Evolutionary conservation across 805 yeast species (phyloP), one percentile per base, ranked within the genome.

Genomic region (Candida verbasci): DNA sequence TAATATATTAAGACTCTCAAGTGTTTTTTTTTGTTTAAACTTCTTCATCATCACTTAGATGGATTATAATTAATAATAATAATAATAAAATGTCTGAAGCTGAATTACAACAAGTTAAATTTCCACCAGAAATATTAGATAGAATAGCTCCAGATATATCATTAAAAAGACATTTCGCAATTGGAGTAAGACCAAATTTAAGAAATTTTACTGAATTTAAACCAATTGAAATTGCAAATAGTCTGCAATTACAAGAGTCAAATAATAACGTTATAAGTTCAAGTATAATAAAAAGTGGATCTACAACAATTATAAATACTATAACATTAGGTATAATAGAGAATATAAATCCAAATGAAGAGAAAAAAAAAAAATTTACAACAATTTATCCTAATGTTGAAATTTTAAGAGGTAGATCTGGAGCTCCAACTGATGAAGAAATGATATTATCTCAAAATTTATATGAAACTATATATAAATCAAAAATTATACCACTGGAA

Each of bases 401-500:
- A 44, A 76, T 86, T 8, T 75, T 80, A 39, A 65, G 88, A 37
- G 95, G 95, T 21, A 68, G 86, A 36, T 31, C 38, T 16, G 93
- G 94, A 10, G 85, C 87, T 1, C 95, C 95, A 20, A 78, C 89
- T 1, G 85, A 80, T 47, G 95, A 87, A 58, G 96, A 87, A 53
- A 85, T 83, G 79, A 76, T 74, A 21, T 50, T 82, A 15, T 75
- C 86, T 1, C 94, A 86, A 54, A 65, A 65, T 40, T 48, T 85
- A 17, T 77, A 78, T 48, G 84, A 84, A 44, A 62, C 74, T 4
- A 53, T 86, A 4, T 57, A 74, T 31, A 79, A 78, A 42, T 74
- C 84, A 9, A 73, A 75, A 20, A 43, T 83, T 16, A 55, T 83
- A 14, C 59, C 72, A 2, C 61, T 64, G 29, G 54, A 43, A 16